phyloP scores from a whole-genome alignment of 73 alveolate genomes.

The Stentor coeruleus region DNA sequence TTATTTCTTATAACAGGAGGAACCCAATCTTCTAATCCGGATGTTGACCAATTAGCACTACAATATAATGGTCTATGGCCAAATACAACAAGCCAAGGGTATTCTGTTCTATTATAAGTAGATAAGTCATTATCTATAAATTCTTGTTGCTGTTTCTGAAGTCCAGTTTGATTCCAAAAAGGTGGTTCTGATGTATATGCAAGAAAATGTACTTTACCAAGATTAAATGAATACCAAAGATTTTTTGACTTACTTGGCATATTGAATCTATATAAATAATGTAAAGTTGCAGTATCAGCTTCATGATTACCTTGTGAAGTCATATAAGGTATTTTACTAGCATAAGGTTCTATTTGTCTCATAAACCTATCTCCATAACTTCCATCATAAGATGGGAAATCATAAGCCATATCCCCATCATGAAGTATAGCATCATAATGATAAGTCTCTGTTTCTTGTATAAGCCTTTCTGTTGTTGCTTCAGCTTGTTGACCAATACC shows the following conservation, averaged over 20 bases:
- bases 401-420: constrained; percentile 19
- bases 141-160: not conserved
- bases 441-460: not conserved
- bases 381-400: not conserved
- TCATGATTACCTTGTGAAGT: not conserved
- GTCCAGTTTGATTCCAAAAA: not conserved
- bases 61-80: constrained; percentile 18
- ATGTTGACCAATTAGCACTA: not conserved
- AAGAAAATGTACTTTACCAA: constrained; percentile 3
- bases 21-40: not conserved
- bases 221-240: not conserved
- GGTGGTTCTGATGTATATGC: not conserved
- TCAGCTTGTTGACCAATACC: not conserved
- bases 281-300: not conserved
- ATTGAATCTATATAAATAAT: not conserved
- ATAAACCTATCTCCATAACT: constrained; percentile 9
- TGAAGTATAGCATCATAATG: constrained; percentile 15
- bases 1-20: not conserved
- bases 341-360: not conserved
- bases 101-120: not conserved
- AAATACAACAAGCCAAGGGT: constrained; percentile 3
- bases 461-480: not conserved
- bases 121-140: not conserved
- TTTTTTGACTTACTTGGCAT: constrained; percentile 1
- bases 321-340: constrained; percentile 19